Evolutionary conservation across 257 asterid species (phyloP), one percentile per base, ranked within the genome.

Genomic region (Parsonsia alboflavescens): DNA sequence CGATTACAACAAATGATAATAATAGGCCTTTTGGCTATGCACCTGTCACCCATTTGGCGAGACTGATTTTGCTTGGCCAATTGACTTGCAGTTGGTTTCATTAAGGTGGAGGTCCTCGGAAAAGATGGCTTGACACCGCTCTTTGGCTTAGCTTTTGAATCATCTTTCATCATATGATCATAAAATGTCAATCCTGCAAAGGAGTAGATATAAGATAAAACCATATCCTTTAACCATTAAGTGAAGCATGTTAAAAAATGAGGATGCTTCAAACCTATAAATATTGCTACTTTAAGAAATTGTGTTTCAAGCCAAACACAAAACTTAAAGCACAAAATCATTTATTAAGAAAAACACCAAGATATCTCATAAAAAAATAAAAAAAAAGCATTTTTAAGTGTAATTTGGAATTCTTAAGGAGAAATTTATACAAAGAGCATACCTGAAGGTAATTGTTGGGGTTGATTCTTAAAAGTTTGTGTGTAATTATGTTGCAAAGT

Each of bases 51-150:
- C 53, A 83, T 75, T 79, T 81, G 90, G 76, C 65, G 80, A 80
- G 89, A 82, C 74, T 80, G 82, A 79, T 84, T 90, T 83, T 92
- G 97, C 91, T 88, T 95, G 80, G 99, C 99, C 83, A 95, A 85
- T 79, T 90, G 96, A 83, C 99, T 92, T 50, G 82, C 96, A 39
- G 99, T 95, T 73, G 99, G 99, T 81, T 89, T 95, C 99, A 95
- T 89, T 48, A 95, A 91, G 53, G 99, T 95, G 70, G 99, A 95
- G 64, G 81, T 78, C 87, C 93, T 92, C 28, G 92, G 86, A 64
- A 70, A 78, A 42, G 81, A 76, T 59, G 91, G 85, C 84, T 92
- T 92, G 77, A 42, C 75, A 7, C 84, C 49, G 59, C 49, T 75
- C 81, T 85, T 89, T 44, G 80, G 72, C 83, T 83, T 91, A 79